Conservation (phyloP, 2,329 filamentous ascomycete genomes). For the Hypoxylon sp. region DNA sequence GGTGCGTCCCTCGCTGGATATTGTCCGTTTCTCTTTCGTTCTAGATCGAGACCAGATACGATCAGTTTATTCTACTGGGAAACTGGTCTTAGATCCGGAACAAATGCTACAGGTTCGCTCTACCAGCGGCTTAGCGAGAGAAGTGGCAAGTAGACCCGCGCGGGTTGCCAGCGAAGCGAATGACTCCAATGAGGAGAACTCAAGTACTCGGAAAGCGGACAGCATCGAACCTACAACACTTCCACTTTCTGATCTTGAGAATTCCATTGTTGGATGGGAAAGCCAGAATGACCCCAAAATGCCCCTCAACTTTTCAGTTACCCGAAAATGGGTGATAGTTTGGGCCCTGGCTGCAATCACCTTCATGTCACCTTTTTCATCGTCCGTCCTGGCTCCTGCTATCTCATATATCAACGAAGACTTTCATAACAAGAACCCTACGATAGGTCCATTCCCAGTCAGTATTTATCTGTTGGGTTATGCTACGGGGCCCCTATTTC, state of each 20-base stretch:
- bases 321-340: conserved; percentile 72
- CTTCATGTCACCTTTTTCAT: conserved; percentile 76
- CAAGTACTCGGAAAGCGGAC: conserved; percentile 48
- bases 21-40: conserved; percentile 36
- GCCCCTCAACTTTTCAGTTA: conserved; percentile 70
- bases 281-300: conserved; percentile 69
- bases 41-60: conserved; percentile 40
- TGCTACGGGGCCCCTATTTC: conserved; percentile 69
- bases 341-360: conserved; percentile 72
- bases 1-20: conserved; percentile 31
- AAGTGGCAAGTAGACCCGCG: conserved; percentile 45
- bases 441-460: conserved; percentile 68
- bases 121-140: conserved; percentile 25
- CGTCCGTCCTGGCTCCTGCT: conserved; percentile 71
- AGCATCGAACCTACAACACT: conserved; percentile 56
- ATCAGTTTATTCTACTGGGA: conserved; percentile 38
- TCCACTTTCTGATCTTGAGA: conserved; percentile 67
- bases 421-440: conserved; percentile 60
- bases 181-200: conserved; percentile 47
- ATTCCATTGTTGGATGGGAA: conserved; percentile 73
- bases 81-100: conserved; percentile 35
- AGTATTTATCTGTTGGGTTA: conserved; percentile 75
- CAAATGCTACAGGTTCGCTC: conserved; percentile 38
- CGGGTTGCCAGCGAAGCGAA: conserved; percentile 31
- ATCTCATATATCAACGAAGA: conserved; percentile 62